phyloP scores from a whole-genome alignment of 768 basidiomycete species.

The Butyriboletus loyo region DNA sequence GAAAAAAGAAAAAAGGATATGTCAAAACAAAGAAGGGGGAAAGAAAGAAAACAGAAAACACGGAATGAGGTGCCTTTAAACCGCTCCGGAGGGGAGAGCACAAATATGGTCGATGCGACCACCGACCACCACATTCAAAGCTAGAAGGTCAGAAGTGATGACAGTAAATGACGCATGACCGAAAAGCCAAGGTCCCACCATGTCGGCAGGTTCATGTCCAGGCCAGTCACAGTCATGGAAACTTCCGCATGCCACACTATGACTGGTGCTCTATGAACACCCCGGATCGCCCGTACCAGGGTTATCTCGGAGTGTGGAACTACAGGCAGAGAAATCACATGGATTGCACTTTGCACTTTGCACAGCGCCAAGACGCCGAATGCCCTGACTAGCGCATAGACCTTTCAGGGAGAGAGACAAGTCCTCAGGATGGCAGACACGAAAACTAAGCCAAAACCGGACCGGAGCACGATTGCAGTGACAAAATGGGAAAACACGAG shows the following conservation, averaged over 20 bases:
- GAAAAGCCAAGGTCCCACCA: not conserved
- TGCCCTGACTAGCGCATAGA: not conserved
- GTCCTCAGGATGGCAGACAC: not conserved
- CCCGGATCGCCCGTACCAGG: not conserved
- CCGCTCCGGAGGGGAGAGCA: not conserved
- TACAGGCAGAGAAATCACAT: constrained; percentile 1
- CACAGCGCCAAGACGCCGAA: not conserved
- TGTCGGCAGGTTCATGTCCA: not conserved
- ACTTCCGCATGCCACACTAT: not conserved
- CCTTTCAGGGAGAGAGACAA: too few species aligned
- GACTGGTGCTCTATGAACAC: not conserved
- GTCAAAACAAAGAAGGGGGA: constrained; percentile 1
- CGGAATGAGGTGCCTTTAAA: not conserved
- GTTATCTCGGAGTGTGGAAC: not conserved
- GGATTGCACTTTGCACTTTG: not conserved
- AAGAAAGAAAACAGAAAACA: not conserved
- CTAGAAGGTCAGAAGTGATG: constrained; percentile 9
- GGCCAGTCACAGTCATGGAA: not conserved
- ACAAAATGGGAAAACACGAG: constrained; percentile 1
- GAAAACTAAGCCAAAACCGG: not conserved
- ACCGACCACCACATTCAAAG: constrained; percentile 2
- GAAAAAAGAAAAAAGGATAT: not conserved
- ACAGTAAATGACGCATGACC: not conserved
- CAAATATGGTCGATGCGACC: not conserved
- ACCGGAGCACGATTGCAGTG: not conserved